Conservation (phyloP, 768 basidiomycete species). For the Peribolospora baueri region DNA sequence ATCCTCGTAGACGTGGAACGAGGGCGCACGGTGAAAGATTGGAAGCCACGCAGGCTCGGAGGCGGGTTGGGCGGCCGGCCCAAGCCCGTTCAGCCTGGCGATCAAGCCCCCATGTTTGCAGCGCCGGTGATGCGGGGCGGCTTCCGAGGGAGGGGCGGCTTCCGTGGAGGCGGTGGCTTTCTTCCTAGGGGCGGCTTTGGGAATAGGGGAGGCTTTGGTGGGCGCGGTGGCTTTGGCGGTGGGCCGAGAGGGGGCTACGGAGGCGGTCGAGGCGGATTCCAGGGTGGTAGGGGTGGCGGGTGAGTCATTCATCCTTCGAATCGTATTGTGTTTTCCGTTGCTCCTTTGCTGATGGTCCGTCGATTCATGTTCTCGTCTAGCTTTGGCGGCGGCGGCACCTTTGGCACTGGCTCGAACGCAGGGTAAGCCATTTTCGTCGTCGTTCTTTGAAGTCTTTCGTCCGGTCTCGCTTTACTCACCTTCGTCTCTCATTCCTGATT, state of each 20-base stretch:
- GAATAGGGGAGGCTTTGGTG: background rate
- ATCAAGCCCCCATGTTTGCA: slow-evolving; percentile 16
- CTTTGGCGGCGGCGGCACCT: background rate
- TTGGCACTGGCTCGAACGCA: background rate
- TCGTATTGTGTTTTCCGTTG: too few relatives aligned
- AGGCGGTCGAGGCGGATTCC: slow-evolving; percentile 14
- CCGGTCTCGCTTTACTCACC: background rate
- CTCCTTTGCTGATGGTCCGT: too few relatives aligned
- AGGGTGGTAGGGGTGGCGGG: slow-evolving; percentile 11
- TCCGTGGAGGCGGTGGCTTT: slow-evolving; percentile 14
- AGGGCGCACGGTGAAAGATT: slow-evolving; percentile 88
- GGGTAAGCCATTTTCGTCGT: slow-evolving; percentile 1
- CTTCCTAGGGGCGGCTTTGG: slow-evolving; percentile 2
- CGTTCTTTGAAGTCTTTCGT: slow-evolving; percentile 1
- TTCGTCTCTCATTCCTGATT: background rate
- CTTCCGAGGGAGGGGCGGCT: slow-evolving; percentile 20
- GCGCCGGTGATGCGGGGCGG: slow-evolving; percentile 21
- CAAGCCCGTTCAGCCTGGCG: slow-evolving; percentile 30
- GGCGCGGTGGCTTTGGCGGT: slow-evolving; percentile 3
- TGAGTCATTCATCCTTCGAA: background rate
- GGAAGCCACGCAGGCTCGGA: slow-evolving; percentile 88
- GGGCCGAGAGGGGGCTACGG: slow-evolving; percentile 1
- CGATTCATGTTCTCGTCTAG: background rate
- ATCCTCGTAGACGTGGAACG: slow-evolving; percentile 96
- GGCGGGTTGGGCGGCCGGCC: slow-evolving; percentile 99